Percentiles rank a stretch among this genome's conserved stretches.
These are phyloP conservation scores for Haberlea rhodopensis DNA, from an alignment of 257 asterid genomes.

Conservation along the genomic window DNA sequence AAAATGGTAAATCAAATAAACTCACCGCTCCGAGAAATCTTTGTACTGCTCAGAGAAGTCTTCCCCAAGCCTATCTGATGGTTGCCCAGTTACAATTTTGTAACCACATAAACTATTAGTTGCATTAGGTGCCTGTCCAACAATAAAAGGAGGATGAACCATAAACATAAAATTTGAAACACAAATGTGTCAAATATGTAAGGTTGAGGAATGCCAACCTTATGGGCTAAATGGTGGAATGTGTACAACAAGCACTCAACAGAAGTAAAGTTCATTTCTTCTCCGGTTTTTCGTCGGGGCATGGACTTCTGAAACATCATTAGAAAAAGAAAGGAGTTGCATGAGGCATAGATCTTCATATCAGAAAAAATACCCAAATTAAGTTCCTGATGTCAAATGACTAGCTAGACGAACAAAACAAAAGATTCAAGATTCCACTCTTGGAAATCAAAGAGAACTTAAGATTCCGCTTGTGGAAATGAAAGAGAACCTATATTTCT, in stretches of 20 bases:
- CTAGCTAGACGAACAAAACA: conserved; percentile 8
- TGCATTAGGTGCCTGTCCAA: conserved; percentile 83
- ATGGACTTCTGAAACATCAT: conserved; percentile 60
- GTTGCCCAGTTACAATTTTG: conserved; percentile 97
- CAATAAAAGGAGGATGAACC: conserved; percentile 26
- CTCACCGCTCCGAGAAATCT: conserved; percentile 76
- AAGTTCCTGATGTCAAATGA: conserved; percentile 15
- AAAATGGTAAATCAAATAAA: conserved; percentile 17
- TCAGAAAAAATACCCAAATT: conserved; percentile 15
- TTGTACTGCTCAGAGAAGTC: conserved; percentile 77
- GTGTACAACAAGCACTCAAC: conserved; percentile 87
- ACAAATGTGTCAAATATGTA: conserved; percentile 19
- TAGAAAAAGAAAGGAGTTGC: conserved; percentile 24
- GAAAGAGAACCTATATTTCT: neutral
- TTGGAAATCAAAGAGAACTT: neutral
- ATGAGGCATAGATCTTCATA: neutral
- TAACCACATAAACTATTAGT: conserved; percentile 87
- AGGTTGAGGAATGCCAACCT: conserved; percentile 44
- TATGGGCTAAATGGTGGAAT: conserved; percentile 83
- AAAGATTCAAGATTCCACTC: conserved; percentile 14
- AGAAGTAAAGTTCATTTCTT: conserved; percentile 82
- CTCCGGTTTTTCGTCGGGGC: conserved; percentile 81
- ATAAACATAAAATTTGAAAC: conserved; percentile 13
- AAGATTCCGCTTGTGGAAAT: neutral
- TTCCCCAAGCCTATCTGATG: conserved; percentile 97